Percentiles rank a stretch among this genome's conserved stretches.
Evolutionary conservation across 1,284 basidiomycete species (phyloP).

Genomic region (Sutorius eximius): DNA sequence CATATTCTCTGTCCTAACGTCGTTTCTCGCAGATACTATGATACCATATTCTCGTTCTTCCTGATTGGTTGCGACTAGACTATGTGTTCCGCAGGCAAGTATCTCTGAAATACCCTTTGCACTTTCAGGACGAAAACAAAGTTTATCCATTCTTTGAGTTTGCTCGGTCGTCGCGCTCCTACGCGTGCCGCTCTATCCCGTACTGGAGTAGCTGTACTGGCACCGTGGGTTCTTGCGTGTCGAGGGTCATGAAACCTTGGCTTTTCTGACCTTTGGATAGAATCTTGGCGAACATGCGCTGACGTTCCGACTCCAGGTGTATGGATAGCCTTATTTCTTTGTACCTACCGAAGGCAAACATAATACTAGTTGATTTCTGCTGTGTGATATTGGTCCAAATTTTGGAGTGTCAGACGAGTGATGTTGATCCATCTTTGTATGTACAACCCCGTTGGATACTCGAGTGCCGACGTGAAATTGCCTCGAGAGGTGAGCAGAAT

Average conservation of each 20-base stretch:
- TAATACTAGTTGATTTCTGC: not conserved
- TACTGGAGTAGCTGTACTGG: slow-evolving; percentile 50
- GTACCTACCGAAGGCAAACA: not conserved
- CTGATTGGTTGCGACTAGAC: not conserved
- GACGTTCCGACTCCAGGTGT: slow-evolving; percentile 6
- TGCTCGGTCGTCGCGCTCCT: slow-evolving; percentile 38
- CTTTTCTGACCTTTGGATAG: slow-evolving; percentile 57
- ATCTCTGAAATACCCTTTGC: not conserved
- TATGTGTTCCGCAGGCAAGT: slow-evolving; percentile 18
- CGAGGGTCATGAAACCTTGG: slow-evolving; percentile 62
- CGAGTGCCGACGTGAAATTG: too few species aligned
- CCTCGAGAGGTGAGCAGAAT: too few species aligned
- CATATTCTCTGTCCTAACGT: slow-evolving; percentile 4
- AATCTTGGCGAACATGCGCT: not conserved
- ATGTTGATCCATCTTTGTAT: too few species aligned
- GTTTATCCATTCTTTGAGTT: slow-evolving; percentile 84
- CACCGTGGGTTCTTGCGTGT: slow-evolving; percentile 32
- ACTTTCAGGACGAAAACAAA: slow-evolving; percentile 57
- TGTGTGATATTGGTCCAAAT: not conserved
- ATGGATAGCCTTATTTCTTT: not conserved
- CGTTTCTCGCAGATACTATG: not conserved
- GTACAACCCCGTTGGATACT: too few species aligned
- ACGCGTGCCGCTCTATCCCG: slow-evolving; percentile 42
- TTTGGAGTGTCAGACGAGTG: not conserved
- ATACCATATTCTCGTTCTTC: not conserved